Evolutionary conservation across 148 eudicot species (phyloP).

Genomic region (Rhododendron simsii): DNA sequence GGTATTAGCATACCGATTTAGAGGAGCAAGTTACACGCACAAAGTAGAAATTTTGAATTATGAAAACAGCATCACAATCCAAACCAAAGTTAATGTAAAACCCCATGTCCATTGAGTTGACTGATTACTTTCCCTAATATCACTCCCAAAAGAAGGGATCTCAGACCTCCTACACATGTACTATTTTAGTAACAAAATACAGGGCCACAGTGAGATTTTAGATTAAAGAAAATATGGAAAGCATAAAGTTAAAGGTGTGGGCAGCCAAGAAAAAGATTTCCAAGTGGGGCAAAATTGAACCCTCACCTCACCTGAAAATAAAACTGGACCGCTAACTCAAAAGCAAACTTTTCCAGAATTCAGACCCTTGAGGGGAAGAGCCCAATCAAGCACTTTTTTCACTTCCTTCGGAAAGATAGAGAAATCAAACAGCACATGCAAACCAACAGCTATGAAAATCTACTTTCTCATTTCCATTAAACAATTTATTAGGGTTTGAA

Average conservation of each 20-base stretch:
- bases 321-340: conserved; percentile 1
- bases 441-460: not conserved
- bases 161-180: not conserved
- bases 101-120: not conserved
- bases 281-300: not conserved
- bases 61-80: not conserved
- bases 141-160: not conserved
- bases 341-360: not conserved
- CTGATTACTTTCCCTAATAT: not conserved
- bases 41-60: not conserved
- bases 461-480: not conserved
- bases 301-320: not conserved
- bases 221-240: not conserved
- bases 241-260: not conserved
- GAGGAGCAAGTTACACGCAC: not conserved
- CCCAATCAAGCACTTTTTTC: not conserved
- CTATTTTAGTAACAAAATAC: not conserved
- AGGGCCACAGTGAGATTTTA: not conserved
- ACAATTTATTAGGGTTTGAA: not conserved
- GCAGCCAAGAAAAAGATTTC: not conserved
- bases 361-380: not conserved
- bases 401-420: not conserved
- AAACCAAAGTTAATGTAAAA: not conserved
- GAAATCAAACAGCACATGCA: conserved; percentile 1
- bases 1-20: not conserved